These are phyloP conservation scores for Ottelia alismoides DNA, from an alignment of 106 monocot genomes.

Conservation along the genomic window DNA sequence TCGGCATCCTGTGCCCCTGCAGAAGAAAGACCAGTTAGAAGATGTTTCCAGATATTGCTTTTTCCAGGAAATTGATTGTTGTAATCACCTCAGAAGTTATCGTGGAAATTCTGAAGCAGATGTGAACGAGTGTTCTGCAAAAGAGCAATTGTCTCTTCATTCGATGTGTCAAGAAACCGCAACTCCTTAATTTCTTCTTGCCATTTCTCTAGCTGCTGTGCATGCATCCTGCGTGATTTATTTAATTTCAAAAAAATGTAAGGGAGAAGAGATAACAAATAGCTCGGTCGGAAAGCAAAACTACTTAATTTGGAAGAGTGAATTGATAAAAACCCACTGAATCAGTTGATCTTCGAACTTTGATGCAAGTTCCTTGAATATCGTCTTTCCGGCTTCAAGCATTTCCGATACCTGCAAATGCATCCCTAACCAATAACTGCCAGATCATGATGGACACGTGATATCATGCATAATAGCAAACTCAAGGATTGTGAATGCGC, in stretches of 20 bases:
- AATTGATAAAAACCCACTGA: slow-evolving; percentile 18
- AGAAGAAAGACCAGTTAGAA: no score
- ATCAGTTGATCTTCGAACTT: slow-evolving; percentile 67
- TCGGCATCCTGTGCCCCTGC: no score
- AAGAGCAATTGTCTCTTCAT: slow-evolving; percentile 38
- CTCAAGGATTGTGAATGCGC: neutral
- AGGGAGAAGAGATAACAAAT: neutral
- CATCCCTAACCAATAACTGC: neutral
- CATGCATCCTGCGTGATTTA: slow-evolving; percentile 81
- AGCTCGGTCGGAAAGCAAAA: neutral
- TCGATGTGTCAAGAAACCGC: slow-evolving; percentile 46
- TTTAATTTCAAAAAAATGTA: neutral
- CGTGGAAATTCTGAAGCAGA: slow-evolving; percentile 52
- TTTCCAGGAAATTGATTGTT: no score
- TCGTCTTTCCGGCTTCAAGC: slow-evolving; percentile 40
- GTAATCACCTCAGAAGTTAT: no score
- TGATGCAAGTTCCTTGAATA: slow-evolving; percentile 34
- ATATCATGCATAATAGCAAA: neutral
- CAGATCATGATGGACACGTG: neutral
- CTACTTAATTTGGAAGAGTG: neutral
- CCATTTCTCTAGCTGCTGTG: slow-evolving; percentile 82
- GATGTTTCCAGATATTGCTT: no score
- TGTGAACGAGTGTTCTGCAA: slow-evolving; percentile 68
- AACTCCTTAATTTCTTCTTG: slow-evolving; percentile 80
- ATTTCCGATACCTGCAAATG: slow-evolving; percentile 49